Base-by-base conservation (phyloP, 495 filamentous ascomycete species). In the Clavariopsis aquatica region DNA sequence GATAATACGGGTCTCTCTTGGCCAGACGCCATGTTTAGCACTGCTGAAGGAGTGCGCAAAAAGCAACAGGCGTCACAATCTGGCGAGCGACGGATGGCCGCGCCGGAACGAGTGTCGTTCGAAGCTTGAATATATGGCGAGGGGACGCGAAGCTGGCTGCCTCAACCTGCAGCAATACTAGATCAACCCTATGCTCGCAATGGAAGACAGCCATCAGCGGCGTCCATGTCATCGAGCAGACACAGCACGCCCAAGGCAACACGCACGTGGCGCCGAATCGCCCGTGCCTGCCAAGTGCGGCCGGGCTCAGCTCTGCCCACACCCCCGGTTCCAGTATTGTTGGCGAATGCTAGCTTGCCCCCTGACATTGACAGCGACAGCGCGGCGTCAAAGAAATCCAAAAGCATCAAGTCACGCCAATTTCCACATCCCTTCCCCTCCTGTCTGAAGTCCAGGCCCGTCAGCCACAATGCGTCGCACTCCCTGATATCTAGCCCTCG, bases 391-490 rank as follows among this genome's bases (percentile, higher is more conserved):
- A 27, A 24, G 12, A 49, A 49, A 49, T 7, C 38, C 38, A 43
- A 49, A 49, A 49, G 47, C 38, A 53, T 22, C 19, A 2, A 22
- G 7, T 22, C 47, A 2, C 19, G 2, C 19, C 17, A 49, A 23
- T 9, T 22, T 47, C 52, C 51, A 31, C 52, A 13, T 28, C 17
- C 29, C 51, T 23, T 26, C 2, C 47, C 26, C 47, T 49, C 24
- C 47, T 49, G 47, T 49, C 26, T 23, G 20, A 27, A 22, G 7
- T 6, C 27, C 17, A 49, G 36, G n/a, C 36, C 26, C 31, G 12
- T 34, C 31, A 34, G 31, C 31, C 31, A 41, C 51, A 51, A 66
- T 66, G 63, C 65, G 46, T 22, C 54, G 54, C 41, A 22, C 60
- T 23, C 52, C 19, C 51, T 68, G 47, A 49, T 49, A 24, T 49